Evolutionary conservation across 176 grass and related monocot species (phyloP).

Genomic region (Oryza punctata): DNA sequence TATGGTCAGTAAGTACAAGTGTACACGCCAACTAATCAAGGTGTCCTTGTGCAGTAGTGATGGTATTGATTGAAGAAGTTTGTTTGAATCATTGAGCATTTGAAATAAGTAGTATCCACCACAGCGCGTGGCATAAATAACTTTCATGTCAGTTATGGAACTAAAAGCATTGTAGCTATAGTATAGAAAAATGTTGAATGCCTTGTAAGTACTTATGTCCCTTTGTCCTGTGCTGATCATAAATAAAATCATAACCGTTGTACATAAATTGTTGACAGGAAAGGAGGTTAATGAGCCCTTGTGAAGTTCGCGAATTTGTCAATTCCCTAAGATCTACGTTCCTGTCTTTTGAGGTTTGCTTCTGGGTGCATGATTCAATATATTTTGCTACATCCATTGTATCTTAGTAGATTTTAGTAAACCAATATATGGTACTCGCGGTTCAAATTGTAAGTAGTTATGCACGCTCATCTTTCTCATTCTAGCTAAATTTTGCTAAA

Average conservation of each 20-base stretch:
- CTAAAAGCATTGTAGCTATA: background rate
- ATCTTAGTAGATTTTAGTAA: slow-evolving; percentile 1
- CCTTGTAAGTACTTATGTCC: background rate
- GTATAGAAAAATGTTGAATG: slow-evolving; percentile 18
- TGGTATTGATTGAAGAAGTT: slow-evolving; percentile 15
- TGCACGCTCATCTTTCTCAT: background rate
- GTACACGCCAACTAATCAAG: background rate
- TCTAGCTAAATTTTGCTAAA: background rate
- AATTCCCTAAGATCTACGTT: slow-evolving; percentile 89
- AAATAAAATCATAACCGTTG: background rate
- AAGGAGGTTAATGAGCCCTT: slow-evolving; percentile 68
- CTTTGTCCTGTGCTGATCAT: slow-evolving; percentile 2
- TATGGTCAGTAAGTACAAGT: background rate
- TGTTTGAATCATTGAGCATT: background rate
- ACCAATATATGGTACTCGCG: background rate
- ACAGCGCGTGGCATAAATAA: slow-evolving; percentile 2
- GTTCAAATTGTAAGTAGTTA: slow-evolving; percentile 11
- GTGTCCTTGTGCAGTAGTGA: background rate
- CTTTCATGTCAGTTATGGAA: background rate
- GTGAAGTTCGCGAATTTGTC: slow-evolving; percentile 70
- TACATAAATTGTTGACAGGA: slow-evolving; percentile 46
- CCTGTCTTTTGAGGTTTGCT: slow-evolving; percentile 81
- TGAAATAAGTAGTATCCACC: background rate
- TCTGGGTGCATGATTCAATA: too few species aligned
- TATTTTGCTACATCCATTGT: slow-evolving; percentile 17